Evolutionary conservation across 441 rosid species (phyloP), one percentile per base, ranked within the genome.

Genomic region (Arabidopsis lyrata): DNA sequence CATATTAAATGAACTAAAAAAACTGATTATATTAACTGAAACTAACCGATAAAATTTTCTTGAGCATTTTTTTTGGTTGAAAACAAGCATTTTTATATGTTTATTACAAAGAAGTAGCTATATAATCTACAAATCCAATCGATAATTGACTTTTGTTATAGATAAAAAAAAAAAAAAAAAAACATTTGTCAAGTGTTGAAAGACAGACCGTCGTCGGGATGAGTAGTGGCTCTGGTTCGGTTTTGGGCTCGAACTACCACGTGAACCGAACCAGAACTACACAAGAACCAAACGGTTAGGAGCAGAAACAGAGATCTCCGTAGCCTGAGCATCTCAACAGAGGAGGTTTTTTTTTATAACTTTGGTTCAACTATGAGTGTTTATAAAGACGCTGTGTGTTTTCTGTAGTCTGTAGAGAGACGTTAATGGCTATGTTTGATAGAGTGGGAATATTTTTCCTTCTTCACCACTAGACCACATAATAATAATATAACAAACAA

Each of bases 171-270:
- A 2, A 22, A 22, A 24, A 24, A 2, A 24, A 24, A 2, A 12
- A 47, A 18, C 8, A 18, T 16, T 18, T 16, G 12, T 49, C 27
- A 48, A 48, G 6, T 18, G 12, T 4, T 31, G 6, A 54, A 38
- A 36, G 48, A 47, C n/a, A 48, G 1, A 64, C 69, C 69, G 34
- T 65, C 69, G 15, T 65, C 57, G 8, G 59, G 45, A 48, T 49
- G 47, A 49, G 68, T 63, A 20, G 68, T 63, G 54, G 68, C 9
- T 16, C n/a, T 2, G 36, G 47, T 66, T 48, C 12, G 20, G 14
- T 34, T 49, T 32, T 66, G 48, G 4, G 59, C 59, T 36, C 13
- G 45, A 48, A 36, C 70, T 4, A 65, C 2, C 1, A 41, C 45
- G 45, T 32, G 58, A 49, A 65, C 13, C 16, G 15, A 49, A 66